Evolutionary conservation across 2,329 filamentous ascomycete genomes (phyloP).

Genomic region (Fusarium nygamai): DNA sequence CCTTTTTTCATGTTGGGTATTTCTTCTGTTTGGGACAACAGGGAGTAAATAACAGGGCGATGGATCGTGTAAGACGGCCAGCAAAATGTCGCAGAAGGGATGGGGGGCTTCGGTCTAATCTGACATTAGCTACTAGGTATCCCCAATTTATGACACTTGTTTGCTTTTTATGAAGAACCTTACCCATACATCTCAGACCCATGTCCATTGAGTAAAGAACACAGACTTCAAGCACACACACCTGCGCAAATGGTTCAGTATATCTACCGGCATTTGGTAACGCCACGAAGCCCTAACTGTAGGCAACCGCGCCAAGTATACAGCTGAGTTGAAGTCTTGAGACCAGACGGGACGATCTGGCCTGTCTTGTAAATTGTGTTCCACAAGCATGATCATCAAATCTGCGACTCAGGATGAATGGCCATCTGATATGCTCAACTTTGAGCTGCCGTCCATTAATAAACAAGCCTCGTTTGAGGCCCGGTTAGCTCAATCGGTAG

Average conservation of each 20-base stretch:
- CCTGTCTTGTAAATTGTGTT: background rate
- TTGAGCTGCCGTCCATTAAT: rapidly evolving
- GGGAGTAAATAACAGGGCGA: too few species aligned
- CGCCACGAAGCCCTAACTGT: background rate
- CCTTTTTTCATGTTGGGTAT: too few species aligned
- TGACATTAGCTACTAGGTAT: too few species aligned
- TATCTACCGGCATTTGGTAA: background rate
- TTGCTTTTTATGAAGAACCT: too few species aligned
- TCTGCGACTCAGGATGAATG: background rate
- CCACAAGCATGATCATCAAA: background rate
- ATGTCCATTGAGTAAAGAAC: too few species aligned
- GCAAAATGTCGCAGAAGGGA: too few species aligned
- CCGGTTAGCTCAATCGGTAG: constrained; percentile 61
- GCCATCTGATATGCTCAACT: background rate
- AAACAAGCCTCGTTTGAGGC: constrained; percentile 34
- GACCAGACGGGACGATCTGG: background rate
- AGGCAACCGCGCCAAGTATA: background rate
- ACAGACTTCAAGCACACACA: background rate
- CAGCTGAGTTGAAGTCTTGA: background rate
- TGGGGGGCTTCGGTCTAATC: too few species aligned
- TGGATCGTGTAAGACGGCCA: too few species aligned
- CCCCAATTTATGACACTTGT: too few species aligned
- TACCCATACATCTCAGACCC: too few species aligned
- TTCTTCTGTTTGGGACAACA: too few species aligned
- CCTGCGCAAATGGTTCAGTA: background rate